These are phyloP conservation scores for Aegilops sharonensis DNA, from an alignment of 176 grass and related monocot genomes.

Conservation along the genomic window DNA sequence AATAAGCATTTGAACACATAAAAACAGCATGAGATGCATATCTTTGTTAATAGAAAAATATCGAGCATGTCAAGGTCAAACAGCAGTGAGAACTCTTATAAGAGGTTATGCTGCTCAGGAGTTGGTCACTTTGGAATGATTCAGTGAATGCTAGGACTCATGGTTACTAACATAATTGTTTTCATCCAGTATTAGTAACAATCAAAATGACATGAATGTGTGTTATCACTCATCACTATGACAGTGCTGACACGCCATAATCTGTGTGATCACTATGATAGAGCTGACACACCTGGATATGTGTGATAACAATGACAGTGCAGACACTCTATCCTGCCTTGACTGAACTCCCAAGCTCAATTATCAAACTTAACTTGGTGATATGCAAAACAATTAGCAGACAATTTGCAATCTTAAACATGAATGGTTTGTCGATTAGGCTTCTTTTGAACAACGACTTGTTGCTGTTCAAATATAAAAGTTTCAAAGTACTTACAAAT, in stretches of 20 bases:
- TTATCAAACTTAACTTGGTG: background rate
- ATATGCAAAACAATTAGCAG: background rate
- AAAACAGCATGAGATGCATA: background rate
- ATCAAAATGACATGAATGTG: background rate
- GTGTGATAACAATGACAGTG: background rate
- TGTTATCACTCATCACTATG: background rate
- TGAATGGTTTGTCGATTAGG: background rate
- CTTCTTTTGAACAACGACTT: background rate
- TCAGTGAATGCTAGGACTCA: background rate
- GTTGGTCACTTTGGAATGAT: background rate
- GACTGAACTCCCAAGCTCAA: background rate
- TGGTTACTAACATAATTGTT: background rate
- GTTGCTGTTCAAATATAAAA: background rate
- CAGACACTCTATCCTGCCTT: background rate
- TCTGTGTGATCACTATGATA: background rate
- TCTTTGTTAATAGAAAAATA: background rate
- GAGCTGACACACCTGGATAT: background rate
- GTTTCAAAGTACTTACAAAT: background rate
- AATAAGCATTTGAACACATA: background rate
- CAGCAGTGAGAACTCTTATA: background rate
- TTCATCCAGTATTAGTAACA: background rate
- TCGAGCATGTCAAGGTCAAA: background rate
- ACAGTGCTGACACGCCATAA: background rate
- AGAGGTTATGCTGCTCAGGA: background rate
- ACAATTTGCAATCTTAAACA: background rate